Percentiles rank a stretch among this genome's conserved stretches.
These are phyloP conservation scores for Populus tremula DNA, from an alignment of 345 rosid species.

Conservation along the genomic window DNA sequence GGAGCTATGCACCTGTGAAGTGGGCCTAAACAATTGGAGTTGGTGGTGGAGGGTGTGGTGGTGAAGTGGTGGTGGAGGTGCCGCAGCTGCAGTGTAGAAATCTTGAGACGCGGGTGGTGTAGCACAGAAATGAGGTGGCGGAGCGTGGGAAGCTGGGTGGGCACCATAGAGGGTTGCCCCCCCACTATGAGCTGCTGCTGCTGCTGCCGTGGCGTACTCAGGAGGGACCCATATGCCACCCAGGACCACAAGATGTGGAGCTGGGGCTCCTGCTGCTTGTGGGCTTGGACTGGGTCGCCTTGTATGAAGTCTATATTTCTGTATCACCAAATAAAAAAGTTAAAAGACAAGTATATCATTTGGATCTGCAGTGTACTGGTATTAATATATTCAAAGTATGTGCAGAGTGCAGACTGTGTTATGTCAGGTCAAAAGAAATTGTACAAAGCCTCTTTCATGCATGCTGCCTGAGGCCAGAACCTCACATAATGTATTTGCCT, in stretches of 20 bases:
- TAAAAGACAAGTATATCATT: background rate
- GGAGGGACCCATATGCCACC: slow-evolving; percentile 96
- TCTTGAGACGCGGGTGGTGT: slow-evolving; percentile 63
- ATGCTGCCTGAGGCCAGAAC: slow-evolving; percentile 2
- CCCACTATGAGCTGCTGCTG: slow-evolving; percentile 46
- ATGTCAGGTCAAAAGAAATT: slow-evolving; percentile 21
- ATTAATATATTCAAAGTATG: slow-evolving; percentile 6
- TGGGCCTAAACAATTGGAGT: slow-evolving; percentile 51
- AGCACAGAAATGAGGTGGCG: slow-evolving; percentile 60
- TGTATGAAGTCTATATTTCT: slow-evolving; percentile 97
- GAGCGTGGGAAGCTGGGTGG: slow-evolving; percentile 47
- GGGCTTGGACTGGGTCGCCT: slow-evolving; percentile 94
- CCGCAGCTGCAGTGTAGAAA: slow-evolving; percentile 49
- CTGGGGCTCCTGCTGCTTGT: slow-evolving; percentile 54
- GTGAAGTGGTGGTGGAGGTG: slow-evolving; percentile 43
- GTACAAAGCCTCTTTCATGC: slow-evolving; percentile 26
- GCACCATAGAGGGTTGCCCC: slow-evolving; percentile 49
- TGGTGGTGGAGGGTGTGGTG: slow-evolving; percentile 54
- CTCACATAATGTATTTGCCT: background rate
- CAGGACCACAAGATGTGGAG: slow-evolving; percentile 76
- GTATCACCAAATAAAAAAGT: slow-evolving; percentile 14
- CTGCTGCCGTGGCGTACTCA: slow-evolving; percentile 67
- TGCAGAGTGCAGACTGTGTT: slow-evolving; percentile 12
- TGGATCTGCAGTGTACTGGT: background rate
- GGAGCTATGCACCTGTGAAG: slow-evolving; percentile 45